Evolutionary conservation across 2,329 filamentous ascomycete species (phyloP), one percentile per base, ranked within the genome.

Genomic region (Fusarium fracticaudum): DNA sequence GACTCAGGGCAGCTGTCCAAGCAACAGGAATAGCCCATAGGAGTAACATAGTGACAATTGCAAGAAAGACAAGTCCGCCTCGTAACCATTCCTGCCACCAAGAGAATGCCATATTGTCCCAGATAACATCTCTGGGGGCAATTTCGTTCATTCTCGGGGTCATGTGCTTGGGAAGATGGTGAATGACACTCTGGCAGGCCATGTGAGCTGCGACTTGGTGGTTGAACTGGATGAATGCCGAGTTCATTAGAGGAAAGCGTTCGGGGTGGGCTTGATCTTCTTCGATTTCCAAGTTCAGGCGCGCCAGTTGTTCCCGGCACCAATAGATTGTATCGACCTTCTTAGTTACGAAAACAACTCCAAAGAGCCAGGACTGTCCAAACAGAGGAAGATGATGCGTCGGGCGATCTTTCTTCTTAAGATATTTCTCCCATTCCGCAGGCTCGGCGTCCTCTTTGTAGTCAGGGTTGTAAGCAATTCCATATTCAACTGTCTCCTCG

Each of bases 191-290:
- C 81, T 99, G 96, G 80, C 95, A 98, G 66, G 96, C 96, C 96
- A 99, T 98, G 79, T 99, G 96, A 1, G 96, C 96, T 11, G 96
- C 95, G 4, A 98, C 94, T 81, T 99, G 96, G 79, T 98, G 93
- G 79, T 99, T 98, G 87, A 99, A 99, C 80, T 99, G 96, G 70
- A 99, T 95, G 77, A 99, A 99, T 1, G 96, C 96, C 2, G 96
- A 98, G 78, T 94, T 98, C 95, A 98, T 97, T 53, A 95, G 84
- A 0, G 96, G 95, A 72, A 94, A 98, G 9, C 92, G 91, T 75
- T 98, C 95, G 0, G 93, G 92, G 55, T 96, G 88, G 60, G 92
- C 88, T 80, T 99, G 96, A 75, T 98, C 96, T 50, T 92, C 86
- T 76, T 98, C 95, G 61, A 99, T 98, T 80, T 98, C 95, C 60